Evolutionary conservation across 2,329 filamentous ascomycete genomes (phyloP).

Genomic region (Curvularia spicifera): DNA sequence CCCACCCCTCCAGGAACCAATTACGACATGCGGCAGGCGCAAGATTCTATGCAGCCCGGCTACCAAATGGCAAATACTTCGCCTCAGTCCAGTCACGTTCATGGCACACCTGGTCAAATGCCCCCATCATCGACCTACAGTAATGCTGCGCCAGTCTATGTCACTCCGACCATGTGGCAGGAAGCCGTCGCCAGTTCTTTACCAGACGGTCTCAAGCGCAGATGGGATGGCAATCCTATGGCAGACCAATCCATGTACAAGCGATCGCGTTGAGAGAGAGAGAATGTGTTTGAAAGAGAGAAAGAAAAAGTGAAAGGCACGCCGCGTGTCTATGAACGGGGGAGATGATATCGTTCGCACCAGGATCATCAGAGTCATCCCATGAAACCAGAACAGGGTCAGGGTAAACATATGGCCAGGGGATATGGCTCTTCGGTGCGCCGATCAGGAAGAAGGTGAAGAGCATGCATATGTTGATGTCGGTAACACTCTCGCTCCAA

Average conservation of each 20-base stretch:
- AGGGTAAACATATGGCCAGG: not conserved
- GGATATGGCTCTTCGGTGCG: not conserved
- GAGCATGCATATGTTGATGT: not conserved
- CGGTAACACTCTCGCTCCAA: slow-evolving; percentile 4
- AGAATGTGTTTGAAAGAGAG: not conserved
- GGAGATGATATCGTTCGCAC: not conserved
- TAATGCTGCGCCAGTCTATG: slow-evolving; percentile 44
- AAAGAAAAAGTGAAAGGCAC: not conserved
- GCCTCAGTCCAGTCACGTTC: slow-evolving; percentile 42
- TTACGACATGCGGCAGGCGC: slow-evolving; percentile 47
- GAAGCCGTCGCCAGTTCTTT: slow-evolving; percentile 55
- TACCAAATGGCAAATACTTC: slow-evolving; percentile 48
- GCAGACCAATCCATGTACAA: slow-evolving; percentile 50
- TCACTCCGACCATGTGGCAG: slow-evolving; percentile 60
- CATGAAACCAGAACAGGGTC: slow-evolving; percentile 3
- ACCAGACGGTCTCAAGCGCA: slow-evolving; percentile 52
- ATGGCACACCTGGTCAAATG: slow-evolving; percentile 39
- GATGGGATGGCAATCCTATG: slow-evolving; percentile 53
- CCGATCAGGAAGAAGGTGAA: not conserved
- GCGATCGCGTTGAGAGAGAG: slow-evolving; percentile 40
- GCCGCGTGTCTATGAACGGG: not conserved
- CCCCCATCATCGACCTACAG: slow-evolving; percentile 46
- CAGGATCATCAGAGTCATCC: not conserved
- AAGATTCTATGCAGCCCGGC: slow-evolving; percentile 41
- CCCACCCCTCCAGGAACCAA: slow-evolving; percentile 50